Percentiles rank a stretch among this genome's conserved stretches.
phyloP scores from a whole-genome alignment of 192 early-diverging fungal species.

The Coemansia umbellata region DNA sequence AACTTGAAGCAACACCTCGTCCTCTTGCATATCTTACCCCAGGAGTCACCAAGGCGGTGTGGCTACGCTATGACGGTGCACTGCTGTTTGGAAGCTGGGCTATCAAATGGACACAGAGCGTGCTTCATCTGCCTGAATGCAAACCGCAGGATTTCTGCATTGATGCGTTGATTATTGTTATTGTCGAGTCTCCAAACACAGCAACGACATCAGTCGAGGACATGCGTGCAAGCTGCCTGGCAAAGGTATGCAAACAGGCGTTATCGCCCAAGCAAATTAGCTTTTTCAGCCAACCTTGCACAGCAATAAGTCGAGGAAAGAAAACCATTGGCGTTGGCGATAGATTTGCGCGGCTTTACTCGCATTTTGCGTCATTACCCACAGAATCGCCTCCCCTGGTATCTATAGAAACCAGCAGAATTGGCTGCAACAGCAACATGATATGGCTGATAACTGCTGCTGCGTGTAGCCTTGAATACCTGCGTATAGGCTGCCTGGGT shows the following conservation, averaged over 20 bases:
- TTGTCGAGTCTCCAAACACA: constrained; percentile 1
- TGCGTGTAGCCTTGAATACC: constrained; percentile 1
- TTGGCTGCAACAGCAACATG: constrained; percentile 1
- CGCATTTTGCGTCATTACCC: background rate
- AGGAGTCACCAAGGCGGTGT: constrained; percentile 2
- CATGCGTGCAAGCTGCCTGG: background rate
- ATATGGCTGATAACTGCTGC: background rate
- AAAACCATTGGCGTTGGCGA: background rate
- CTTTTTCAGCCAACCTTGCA: constrained; percentile 2
- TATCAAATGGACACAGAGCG: background rate
- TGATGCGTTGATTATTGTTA: constrained; percentile 1
- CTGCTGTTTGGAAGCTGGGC: constrained; percentile 13
- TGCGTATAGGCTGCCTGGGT: constrained; percentile 1
- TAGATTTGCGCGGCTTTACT: constrained; percentile 7
- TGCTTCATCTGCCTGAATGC: background rate
- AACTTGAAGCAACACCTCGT: background rate
- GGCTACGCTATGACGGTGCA: constrained; percentile 11
- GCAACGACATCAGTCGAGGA: constrained; percentile 5
- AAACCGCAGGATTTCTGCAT: background rate
- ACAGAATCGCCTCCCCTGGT: background rate
- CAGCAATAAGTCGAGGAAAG: background rate
- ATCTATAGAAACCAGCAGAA: background rate
- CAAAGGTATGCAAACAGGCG: background rate
- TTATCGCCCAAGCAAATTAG: background rate
- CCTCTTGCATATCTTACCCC: background rate